Conservation (phyloP, 768 basidiomycete genomes). For the Tephrocybe sp. region DNA sequence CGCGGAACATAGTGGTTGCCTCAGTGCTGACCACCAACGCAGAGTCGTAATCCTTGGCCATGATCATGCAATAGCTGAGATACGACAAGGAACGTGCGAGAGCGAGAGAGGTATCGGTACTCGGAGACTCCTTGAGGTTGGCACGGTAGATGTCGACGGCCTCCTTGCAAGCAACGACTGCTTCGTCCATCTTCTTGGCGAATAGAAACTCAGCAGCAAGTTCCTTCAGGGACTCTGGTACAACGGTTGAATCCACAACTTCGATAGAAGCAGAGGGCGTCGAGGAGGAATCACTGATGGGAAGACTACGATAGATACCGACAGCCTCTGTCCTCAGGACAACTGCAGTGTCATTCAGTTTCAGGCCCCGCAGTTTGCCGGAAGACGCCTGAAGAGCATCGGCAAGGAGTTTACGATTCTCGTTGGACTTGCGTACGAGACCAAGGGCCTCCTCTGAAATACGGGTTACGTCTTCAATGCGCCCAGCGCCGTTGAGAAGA, state of each 20-base stretch:
- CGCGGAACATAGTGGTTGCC: conserved; percentile 4
- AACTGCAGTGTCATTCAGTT: conserved; percentile 9
- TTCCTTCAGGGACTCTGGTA: conserved; percentile 9
- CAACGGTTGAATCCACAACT: not conserved
- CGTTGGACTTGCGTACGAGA: conserved; percentile 6
- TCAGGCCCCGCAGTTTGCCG: not conserved
- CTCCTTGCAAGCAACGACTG: conserved; percentile 9
- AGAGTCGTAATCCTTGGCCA: conserved; percentile 4
- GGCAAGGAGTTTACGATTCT: conserved; percentile 10
- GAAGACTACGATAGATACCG: conserved; percentile 10
- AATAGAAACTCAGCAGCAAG: conserved; percentile 7
- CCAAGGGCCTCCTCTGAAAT: conserved; percentile 10
- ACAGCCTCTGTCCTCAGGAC: conserved; percentile 12
- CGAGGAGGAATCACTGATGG: not conserved
- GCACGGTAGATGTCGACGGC: conserved; percentile 13
- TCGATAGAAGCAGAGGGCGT: not conserved
- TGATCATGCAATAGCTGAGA: conserved; percentile 7
- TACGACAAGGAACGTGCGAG: conserved; percentile 5
- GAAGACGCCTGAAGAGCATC: conserved; percentile 10
- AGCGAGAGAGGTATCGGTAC: not conserved
- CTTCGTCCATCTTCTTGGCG: conserved; percentile 4
- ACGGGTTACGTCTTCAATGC: conserved; percentile 3
- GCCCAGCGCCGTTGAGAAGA: conserved; percentile 3
- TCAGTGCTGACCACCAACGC: conserved; percentile 3
- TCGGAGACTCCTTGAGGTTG: not conserved